Evolutionary conservation across 495 filamentous ascomycete genomes (phyloP).

Genomic region (Aspergillus haitiensis): DNA sequence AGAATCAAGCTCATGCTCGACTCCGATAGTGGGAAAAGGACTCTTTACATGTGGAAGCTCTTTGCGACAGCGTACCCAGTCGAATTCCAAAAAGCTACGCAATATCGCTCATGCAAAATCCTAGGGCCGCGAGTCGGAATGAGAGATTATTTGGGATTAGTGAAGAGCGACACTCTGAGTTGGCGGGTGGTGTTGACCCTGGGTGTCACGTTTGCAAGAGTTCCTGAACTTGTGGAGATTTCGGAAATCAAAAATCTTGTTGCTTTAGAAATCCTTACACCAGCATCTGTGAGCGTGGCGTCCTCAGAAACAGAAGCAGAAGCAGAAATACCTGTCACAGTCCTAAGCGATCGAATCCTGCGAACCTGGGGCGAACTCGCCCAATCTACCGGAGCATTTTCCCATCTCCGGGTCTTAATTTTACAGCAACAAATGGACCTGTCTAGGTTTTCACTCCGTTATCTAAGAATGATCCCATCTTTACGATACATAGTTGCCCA

Average conservation of each 20-base stretch:
- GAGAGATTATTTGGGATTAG: conserved; percentile 35
- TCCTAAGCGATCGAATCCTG: conserved; percentile 40
- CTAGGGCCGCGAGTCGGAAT: conserved; percentile 28
- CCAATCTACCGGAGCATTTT: conserved; percentile 28
- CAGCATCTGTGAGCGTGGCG: neutral
- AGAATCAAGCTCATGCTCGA: conserved; percentile 7
- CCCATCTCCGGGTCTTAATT: conserved; percentile 39
- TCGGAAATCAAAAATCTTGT: conserved; percentile 39
- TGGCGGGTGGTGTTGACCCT: conserved; percentile 40
- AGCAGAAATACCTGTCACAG: conserved; percentile 3
- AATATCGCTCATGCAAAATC: conserved; percentile 29
- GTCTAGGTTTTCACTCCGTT: conserved; percentile 24
- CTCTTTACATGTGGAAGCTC: conserved; percentile 47
- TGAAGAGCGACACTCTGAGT: conserved; percentile 28
- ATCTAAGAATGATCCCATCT: conserved; percentile 32
- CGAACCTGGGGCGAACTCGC: conserved; percentile 42
- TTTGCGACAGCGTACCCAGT: conserved; percentile 36
- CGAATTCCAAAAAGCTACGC: conserved; percentile 28
- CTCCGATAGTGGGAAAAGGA: conserved; percentile 36
- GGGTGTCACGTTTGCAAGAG: conserved; percentile 24
- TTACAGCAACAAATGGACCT: conserved; percentile 32
- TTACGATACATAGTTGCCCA: conserved; percentile 32
- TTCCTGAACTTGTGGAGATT: conserved; percentile 38
- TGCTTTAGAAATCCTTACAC: conserved; percentile 37
- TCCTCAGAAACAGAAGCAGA: conserved; percentile 12